Base-by-base conservation (phyloP, 306 rosid species). In the Vigna nakashimae region DNA sequence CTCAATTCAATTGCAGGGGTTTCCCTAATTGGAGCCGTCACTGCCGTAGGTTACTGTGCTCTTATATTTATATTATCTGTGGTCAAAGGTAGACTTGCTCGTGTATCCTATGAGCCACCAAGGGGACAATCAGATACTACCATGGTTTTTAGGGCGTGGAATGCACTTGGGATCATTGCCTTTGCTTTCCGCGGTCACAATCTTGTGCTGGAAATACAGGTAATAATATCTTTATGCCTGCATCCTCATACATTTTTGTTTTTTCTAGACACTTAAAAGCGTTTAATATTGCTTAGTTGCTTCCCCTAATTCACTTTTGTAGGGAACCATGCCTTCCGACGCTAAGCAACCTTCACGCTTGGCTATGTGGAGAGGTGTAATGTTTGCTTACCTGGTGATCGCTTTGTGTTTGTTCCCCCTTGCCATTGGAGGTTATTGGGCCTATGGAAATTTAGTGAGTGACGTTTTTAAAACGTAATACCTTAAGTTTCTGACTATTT, bases 141-240 rank as follows among this genome's bases (percentile, higher is more conserved):
- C 7, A 64, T 60, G 56, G 36, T 87, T 53, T 87, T 89, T 59
- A 52, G 65, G 4, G 75, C 80, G 43, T 88, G 80, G 75, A 88
- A 87, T 73, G 93, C 97, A 5, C 71, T 91, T 34, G 98, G 97
- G 17, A 87, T 91, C 5, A 84, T 85, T 71, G 90, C 91, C 82
- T 91, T 93, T 18, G 84, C 97, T 80, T 91, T 93, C 64, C 87
- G 97, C 80, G 95, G 95, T 75, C 97, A 93, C 85, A 89, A 93
- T 69, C 93, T 89, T 51, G 93, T 88, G 53, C 81, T 91, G 15
- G 97, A 93, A 83, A 88, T 93, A 74, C 94, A 91, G 91, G 98
- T 91, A 18, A 4, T n/a, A 11, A 4, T n/a, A 11, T n/a, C 14
- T 38, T 3, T 28, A 18, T 16, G 22, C 28, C 18, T 26, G 6